Conservation (phyloP, 179 eudicot genomes). For the Spergularia azorica region DNA sequence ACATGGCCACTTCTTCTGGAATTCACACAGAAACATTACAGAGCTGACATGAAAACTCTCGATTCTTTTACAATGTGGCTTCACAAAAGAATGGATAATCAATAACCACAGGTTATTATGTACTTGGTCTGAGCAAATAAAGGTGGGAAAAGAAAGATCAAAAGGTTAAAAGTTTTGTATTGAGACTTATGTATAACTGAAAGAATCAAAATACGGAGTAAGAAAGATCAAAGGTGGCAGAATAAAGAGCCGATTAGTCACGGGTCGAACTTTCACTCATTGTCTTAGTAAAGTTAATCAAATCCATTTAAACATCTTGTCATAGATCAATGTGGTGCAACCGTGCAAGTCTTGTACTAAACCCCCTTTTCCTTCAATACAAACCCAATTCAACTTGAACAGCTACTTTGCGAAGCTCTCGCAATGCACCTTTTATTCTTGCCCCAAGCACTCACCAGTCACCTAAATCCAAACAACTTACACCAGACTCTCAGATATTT, state of each 20-base stretch:
- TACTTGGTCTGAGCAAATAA: conserved; percentile 11
- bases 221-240: conserved; percentile 9
- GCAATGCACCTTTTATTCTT: background rate
- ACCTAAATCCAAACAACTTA: background rate
- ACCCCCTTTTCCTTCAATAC: background rate
- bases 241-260: conserved; percentile 29
- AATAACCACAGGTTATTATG: conserved; percentile 18
- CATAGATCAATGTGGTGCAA: background rate
- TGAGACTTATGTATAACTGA: conserved; percentile 17
- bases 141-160: background rate
- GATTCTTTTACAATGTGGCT: conserved; percentile 70
- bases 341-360: background rate
- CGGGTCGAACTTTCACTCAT: conserved; percentile 12
- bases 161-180: conserved; percentile 15
- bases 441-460: background rate
- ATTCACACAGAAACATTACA: conserved; percentile 83
- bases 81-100: conserved; percentile 16
- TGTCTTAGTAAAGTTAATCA: conserved; percentile 15
- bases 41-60: conserved; percentile 77
- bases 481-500: background rate
- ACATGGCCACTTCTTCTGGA: conserved; percentile 69
- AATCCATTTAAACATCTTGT: background rate
- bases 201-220: conserved; percentile 21
- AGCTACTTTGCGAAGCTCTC: background rate
- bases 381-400: background rate